A percentile compares a stretch with the other conserved stretches of the same genome.
Conservation (phyloP, 2,329 filamentous ascomycete genomes). For the Cordyceps javanica region DNA sequence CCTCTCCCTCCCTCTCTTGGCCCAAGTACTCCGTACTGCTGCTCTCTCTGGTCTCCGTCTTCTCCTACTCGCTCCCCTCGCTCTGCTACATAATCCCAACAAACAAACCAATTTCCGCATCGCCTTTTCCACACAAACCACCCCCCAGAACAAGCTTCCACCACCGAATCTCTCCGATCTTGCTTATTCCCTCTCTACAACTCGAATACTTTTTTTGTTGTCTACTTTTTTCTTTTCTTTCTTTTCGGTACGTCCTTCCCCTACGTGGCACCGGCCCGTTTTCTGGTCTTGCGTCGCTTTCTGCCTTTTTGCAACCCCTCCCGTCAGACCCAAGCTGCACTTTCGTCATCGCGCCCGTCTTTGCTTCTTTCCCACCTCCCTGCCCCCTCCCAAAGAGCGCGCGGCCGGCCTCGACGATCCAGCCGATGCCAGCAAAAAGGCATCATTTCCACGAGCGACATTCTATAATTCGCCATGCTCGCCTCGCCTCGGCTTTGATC, state of each 20-base stretch:
- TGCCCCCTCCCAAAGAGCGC: background rate
- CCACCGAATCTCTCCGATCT: slow-evolving; percentile 7
- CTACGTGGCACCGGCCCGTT: background rate
- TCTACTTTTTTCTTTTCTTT: background rate
- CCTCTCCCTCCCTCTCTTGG: background rate
- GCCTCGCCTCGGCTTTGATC: background rate
- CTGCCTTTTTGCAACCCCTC: slow-evolving; percentile 6
- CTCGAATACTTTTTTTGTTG: background rate
- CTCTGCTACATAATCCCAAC: slow-evolving; percentile 12
- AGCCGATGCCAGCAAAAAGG: background rate
- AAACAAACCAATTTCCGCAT: slow-evolving; percentile 13
- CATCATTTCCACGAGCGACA: background rate
- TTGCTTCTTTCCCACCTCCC: background rate
- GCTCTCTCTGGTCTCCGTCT: background rate
- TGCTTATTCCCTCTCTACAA: background rate
- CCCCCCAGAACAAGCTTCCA: slow-evolving; percentile 6
- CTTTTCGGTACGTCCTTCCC: slow-evolving; percentile 4
- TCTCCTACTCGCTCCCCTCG: background rate
- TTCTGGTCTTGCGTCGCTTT: background rate
- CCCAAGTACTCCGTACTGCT: background rate
- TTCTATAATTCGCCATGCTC: background rate
- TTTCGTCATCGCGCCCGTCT: slow-evolving; percentile 3
- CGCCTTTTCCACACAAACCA: slow-evolving; percentile 8
- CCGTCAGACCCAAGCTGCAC: background rate
- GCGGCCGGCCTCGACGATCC: background rate